Base-by-base conservation (phyloP, 306 rosid genomes). In the Pueraria montana region DNA sequence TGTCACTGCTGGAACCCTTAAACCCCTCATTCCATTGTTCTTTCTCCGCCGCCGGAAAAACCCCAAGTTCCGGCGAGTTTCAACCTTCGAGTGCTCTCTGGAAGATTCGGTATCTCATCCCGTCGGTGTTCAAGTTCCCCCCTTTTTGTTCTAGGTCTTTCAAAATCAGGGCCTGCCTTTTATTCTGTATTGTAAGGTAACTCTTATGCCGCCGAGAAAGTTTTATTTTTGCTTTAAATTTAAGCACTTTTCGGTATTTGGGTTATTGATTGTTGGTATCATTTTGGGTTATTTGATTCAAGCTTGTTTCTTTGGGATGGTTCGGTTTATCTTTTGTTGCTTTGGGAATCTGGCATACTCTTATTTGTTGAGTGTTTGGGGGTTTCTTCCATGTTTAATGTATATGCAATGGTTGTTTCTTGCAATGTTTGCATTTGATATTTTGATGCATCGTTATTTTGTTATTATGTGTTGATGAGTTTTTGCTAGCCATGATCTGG, bases 111-210 rank as follows among this genome's bases (percentile, higher is more conserved):
- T 17, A 30, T n/a, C 11, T 12, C 48, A 27, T 30, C 21, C 46
- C 3, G 23, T 17, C 5, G 24, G 46, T 30, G 20, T 45, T 67
- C 53, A 34, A 38, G 36, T 65, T 34, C 53, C 38, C 38, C 50
- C 24, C 0, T 9, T 23, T 46, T 38, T 30, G 7, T 20, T 42
- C 34, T 68, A 42, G 74, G 34, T 68, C 53, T 42, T 8, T 2
- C 52, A 56, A 6, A 80, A 38, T 42, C 34, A 11, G 34, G 61
- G 59, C 24, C 58, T 80, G 59, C 24, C 58, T 80, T 40, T 69
- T n/a, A 3, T 69, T 46, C 59, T 56, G 5, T 20, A 17, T 21
- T 42, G 36, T 55, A 30, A 80, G 72, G 78, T 70, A 56, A 38
- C 23, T 56, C 59, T 27, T 53, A 4, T 40, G 70, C 59, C 6